Evolutionary conservation across 805 yeast genomes (phyloP).

Genomic region (Ogataea ramenticola): DNA sequence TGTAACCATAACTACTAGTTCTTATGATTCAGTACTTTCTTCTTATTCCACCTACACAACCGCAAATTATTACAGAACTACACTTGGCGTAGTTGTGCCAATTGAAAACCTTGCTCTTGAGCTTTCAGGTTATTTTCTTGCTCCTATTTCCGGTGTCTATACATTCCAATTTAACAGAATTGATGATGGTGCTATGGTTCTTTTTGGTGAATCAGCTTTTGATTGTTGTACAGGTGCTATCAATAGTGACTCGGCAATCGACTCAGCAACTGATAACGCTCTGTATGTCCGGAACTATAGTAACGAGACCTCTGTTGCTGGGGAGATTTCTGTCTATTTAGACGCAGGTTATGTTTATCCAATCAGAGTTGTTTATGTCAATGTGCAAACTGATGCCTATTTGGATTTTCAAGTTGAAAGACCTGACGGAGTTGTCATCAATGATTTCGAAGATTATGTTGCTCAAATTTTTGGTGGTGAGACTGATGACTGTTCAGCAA

Average conservation of each 20-base stretch:
- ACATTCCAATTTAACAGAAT: conserved; percentile 12
- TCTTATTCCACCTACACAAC: conserved; percentile 2
- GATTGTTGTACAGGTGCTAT: conserved; percentile 24
- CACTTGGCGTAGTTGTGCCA: conserved; percentile 6
- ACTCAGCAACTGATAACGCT: no score
- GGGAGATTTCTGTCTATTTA: conserved; percentile 1
- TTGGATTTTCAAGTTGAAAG: neutral
- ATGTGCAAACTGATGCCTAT: neutral
- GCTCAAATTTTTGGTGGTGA: neutral
- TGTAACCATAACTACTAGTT: no score
- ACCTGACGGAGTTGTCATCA: neutral
- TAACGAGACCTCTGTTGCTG: conserved; percentile 3
- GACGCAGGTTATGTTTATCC: conserved; percentile 1
- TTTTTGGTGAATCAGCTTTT: conserved; percentile 25
- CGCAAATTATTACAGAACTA: neutral
- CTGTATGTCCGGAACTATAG: conserved; percentile 4
- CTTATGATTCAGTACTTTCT: no score
- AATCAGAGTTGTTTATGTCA: conserved; percentile 2
- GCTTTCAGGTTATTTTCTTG: conserved; percentile 14
- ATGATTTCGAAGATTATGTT: neutral
- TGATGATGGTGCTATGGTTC: conserved; percentile 28
- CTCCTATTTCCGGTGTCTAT: conserved; percentile 24
- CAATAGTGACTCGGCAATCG: conserved; percentile 3
- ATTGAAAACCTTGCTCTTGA: conserved; percentile 8
- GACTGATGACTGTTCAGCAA: neutral